These are phyloP conservation scores for Barnettozyma vustinii DNA, from an alignment of 805 yeast genomes.

Conservation along the genomic window DNA sequence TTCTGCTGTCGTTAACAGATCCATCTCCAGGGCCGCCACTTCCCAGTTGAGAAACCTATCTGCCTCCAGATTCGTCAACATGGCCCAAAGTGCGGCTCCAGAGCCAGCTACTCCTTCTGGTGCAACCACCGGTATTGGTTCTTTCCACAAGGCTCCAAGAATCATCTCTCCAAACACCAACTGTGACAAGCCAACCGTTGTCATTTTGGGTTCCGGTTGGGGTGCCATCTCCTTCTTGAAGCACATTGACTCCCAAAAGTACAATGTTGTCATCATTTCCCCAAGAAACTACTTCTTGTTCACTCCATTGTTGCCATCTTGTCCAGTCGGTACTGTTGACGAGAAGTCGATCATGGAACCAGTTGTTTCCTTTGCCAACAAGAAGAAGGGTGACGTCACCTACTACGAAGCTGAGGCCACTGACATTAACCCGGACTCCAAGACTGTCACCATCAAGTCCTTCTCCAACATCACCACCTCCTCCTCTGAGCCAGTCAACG, in stretches of 20 bases:
- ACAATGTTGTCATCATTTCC: conserved; percentile 84
- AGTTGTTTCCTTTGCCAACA: conserved; percentile 79
- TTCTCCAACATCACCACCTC: conserved; percentile 11
- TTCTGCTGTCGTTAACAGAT: conserved; percentile 3
- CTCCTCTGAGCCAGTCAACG: conserved; percentile 8
- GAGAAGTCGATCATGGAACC: conserved; percentile 91
- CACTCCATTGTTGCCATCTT: conserved; percentile 93
- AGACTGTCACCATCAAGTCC: conserved; percentile 59
- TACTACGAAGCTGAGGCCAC: conserved; percentile 91
- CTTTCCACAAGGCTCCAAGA: conserved; percentile 35
- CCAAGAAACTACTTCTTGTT: conserved; percentile 94
- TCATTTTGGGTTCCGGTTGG: conserved; percentile 90
- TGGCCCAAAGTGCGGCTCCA: background rate
- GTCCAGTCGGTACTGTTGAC: conserved; percentile 91
- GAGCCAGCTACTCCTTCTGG: background rate
- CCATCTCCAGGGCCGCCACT: conserved; percentile 1
- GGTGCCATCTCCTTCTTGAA: conserved; percentile 84
- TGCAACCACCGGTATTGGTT: conserved; percentile 28
- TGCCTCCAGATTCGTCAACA: background rate
- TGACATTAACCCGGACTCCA: conserved; percentile 67
- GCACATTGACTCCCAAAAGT: conserved; percentile 77
- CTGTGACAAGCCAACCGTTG: conserved; percentile 36
- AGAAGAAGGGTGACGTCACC: conserved; percentile 67
- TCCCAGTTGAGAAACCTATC: conserved; percentile 8
- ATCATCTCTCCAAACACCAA: conserved; percentile 27